These are phyloP conservation scores for Rhodofomes roseus DNA, from an alignment of 1,284 basidiomycete species.

Conservation along the genomic window DNA sequence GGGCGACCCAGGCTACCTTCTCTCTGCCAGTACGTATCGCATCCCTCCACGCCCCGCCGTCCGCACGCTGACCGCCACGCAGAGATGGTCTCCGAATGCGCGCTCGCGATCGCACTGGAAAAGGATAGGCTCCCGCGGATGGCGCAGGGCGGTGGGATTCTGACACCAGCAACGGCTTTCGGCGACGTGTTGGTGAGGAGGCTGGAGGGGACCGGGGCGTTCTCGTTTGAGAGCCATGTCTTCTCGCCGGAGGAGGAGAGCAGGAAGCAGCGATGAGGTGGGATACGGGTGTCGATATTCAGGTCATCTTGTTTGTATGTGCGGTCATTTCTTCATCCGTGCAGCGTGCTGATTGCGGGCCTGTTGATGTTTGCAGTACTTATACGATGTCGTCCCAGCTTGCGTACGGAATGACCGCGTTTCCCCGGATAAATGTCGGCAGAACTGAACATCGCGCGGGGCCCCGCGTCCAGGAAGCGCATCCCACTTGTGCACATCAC, in stretches of 20 bases:
- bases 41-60: background rate
- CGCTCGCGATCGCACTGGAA: slow-evolving; percentile 61
- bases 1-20: slow-evolving; percentile 80
- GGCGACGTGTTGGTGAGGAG: slow-evolving; percentile 70
- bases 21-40: slow-evolving; percentile 54
- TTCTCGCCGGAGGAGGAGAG: slow-evolving; percentile 16
- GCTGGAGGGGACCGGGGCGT: slow-evolving; percentile 49
- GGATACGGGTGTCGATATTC: background rate
- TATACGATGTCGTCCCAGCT: no score
- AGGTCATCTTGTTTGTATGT: background rate
- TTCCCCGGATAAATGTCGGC: no score
- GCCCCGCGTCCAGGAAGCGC: no score
- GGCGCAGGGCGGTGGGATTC: slow-evolving; percentile 64
- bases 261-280: slow-evolving; percentile 19
- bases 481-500: no score
- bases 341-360: no score
- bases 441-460: no score
- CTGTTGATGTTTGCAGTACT: no score
- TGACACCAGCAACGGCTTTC: slow-evolving; percentile 77
- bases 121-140: slow-evolving; percentile 48
- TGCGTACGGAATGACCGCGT: no score
- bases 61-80: background rate
- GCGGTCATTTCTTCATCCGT: no score
- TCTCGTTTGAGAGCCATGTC: slow-evolving; percentile 53
- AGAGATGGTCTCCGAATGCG: slow-evolving; percentile 79